Base-by-base conservation (phyloP, 805 yeast species). In the Nakazawaea holstii region DNA sequence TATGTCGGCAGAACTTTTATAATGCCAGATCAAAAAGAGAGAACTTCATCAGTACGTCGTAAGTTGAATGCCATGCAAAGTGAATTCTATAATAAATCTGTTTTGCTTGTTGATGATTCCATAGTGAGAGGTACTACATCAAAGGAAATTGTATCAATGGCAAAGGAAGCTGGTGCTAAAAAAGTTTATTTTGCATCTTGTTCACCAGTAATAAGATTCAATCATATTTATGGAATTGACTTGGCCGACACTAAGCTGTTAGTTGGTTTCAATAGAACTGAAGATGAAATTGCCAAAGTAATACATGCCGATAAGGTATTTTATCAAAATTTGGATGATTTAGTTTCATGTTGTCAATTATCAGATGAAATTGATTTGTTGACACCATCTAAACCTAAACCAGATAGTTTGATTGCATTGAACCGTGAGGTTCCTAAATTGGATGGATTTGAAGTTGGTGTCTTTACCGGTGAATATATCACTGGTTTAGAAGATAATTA, bases 41-140 rank as follows among this genome's bases (percentile, higher is more conserved):
- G 99, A 66, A 82, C 91, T 44, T 88, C 96, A 2, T 84, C 95
- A 24, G 99, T 94, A 14, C 80, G 99, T 62, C 79, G 96, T 58
- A 94, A 94, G 69, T 76, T 94, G 60, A 94, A 94, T 66, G 97
- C 99, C 8, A 94, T 94, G 97, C 89, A 82, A 50, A 79, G 87
- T 40, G 99, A 94, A 69, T 94, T 94, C 64, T 76, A 78, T 54
- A 94, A 80, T 53, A 80, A 89, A 58, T 82, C 82, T 52, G 98
- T 94, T 20, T 72, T 94, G 53, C 76, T 94, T 46, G 97, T 94
- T 39, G 99, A 94, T 67, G 99, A 94, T 67, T 89, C 97, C 27
- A 92, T 94, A 54, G 99, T 94, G 8, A 82, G 99, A 64, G 99
- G 99, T 53, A 94, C 99, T 17, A 94, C 99, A 2, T 90, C 97